Conservation (phyloP, 495 filamentous ascomycete species). For the Penicillium robsamsonii region DNA sequence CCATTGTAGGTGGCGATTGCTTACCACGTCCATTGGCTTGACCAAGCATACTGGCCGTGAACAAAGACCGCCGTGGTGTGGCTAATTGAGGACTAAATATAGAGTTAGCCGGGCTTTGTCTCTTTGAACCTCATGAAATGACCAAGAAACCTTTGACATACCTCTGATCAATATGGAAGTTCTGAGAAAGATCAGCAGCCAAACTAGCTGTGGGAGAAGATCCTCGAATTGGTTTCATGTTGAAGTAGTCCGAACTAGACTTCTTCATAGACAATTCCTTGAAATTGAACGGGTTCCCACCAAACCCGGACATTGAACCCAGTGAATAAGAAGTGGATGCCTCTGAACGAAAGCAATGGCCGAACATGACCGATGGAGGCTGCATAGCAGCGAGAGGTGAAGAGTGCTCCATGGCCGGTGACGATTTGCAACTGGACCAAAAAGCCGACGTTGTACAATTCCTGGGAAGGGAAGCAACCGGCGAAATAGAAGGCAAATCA, state of each 20-base stretch:
- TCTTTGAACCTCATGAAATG: constrained; percentile 3
- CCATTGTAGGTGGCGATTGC: constrained; percentile 22
- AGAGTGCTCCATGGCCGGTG: constrained; percentile 73
- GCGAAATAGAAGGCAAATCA: not conserved
- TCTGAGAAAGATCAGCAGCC: constrained; percentile 91
- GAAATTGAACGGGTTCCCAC: constrained; percentile 67
- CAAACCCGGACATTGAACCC: constrained; percentile 53
- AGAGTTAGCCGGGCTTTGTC: constrained; percentile 27
- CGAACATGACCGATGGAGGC: constrained; percentile 63
- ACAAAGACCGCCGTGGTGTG: constrained; percentile 89
- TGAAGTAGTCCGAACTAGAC: constrained; percentile 65
- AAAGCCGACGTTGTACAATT: constrained; percentile 15
- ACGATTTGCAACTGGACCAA: constrained; percentile 12
- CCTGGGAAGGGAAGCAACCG: not conserved
- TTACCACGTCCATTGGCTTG: constrained; percentile 69
- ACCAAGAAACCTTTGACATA: constrained; percentile 36
- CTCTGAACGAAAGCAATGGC: constrained; percentile 55
- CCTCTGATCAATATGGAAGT: constrained; percentile 93
- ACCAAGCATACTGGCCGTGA: constrained; percentile 74
- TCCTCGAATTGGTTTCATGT: constrained; percentile 70
- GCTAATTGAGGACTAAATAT: constrained; percentile 77
- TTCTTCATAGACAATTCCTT: constrained; percentile 70
- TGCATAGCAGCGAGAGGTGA: constrained; percentile 95
- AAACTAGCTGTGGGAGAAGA: constrained; percentile 89
- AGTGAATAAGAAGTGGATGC: constrained; percentile 47